Conservation (phyloP, 768 basidiomycete species). For the Pisolithus albus region DNA sequence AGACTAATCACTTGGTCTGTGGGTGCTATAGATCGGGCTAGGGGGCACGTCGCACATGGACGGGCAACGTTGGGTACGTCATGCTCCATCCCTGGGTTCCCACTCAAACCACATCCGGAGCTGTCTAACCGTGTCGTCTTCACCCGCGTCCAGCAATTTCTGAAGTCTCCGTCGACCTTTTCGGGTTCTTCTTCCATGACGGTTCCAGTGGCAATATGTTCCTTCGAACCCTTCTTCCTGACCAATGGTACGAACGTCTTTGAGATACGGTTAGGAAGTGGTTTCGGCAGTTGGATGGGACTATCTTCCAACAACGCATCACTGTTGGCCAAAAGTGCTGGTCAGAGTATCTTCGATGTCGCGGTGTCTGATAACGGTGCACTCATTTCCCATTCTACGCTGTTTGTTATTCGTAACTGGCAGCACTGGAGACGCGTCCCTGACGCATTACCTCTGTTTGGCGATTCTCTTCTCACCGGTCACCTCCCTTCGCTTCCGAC, state of each 20-base stretch:
- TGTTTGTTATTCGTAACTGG: conserved; percentile 1
- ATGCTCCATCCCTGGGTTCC: too few species aligned
- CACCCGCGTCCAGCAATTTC: too few species aligned
- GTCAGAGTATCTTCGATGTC: conserved; percentile 28
- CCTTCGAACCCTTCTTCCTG: conserved; percentile 52
- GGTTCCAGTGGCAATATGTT: conserved; percentile 47
- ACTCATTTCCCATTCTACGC: background rate
- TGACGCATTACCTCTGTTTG: conserved; percentile 5
- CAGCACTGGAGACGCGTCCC: conserved; percentile 32
- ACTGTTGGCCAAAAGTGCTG: conserved; percentile 35
- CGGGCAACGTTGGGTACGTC: too few species aligned
- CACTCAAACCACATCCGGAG: too few species aligned
- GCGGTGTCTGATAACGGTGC: conserved; percentile 50
- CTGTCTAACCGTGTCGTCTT: too few species aligned
- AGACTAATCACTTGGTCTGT: too few species aligned
- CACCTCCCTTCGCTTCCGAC: conserved; percentile 42
- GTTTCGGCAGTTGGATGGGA: conserved; percentile 49
- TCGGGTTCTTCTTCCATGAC: conserved; percentile 28
- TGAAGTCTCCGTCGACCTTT: too few species aligned
- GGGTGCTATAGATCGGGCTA: too few species aligned
- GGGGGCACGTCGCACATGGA: too few species aligned
- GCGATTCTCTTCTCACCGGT: conserved; percentile 57
- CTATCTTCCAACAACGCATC: conserved; percentile 41
- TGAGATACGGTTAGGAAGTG: conserved; percentile 44
- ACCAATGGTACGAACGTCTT: conserved; percentile 43